Base-by-base conservation (phyloP, 2,329 filamentous ascomycete species). In the Pseudodiploospora longispora region DNA sequence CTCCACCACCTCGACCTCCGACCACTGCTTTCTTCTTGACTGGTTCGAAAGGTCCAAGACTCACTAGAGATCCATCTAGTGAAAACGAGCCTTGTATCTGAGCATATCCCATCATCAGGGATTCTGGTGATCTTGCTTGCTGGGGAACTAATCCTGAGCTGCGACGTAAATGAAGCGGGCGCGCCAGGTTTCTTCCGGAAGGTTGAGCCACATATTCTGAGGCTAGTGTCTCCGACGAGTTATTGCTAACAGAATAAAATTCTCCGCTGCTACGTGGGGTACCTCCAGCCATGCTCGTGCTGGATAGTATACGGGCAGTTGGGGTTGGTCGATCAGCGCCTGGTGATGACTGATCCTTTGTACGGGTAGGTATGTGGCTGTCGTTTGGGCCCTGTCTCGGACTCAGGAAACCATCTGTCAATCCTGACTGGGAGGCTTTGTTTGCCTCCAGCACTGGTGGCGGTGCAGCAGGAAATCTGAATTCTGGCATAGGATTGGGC, bases 51-150 rank as follows among this genome's bases (percentile, higher is more conserved):
- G 87, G 87, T 0, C 81, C 81, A 34, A 94, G 82, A 55, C 94
- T 91, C 47, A 98, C 82, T 27, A 98, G 69, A 2, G 93, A 95
- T 1, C 89, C 89, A 59, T 98, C 93, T 6, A 98, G 68, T 0
- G 82, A 88, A 55, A 98, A 98, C 0, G 87, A 90, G 4, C 93
- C 93, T 63, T 88, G 86, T 3, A 97, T 80, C 56, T 98, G 93
- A 3, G 87, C 91, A 64, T 95, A 98, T 0, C 90, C 93, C 93
- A 98, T 98, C 81, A 98, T 94, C 43, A 98, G 68, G 1, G 84
- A 83, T 60, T 97, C 90, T 1, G 87, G 81, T 34, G 71, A 61
- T 54, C 67, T 71, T 35, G 70, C 60, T 38, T 68, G 67, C 49
- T 68, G 65, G 47, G 62, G 63, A 48, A 62, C 57, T 43, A 74